Conservation (phyloP, 129 eudicot genomes). For the Flaveria linearis region DNA sequence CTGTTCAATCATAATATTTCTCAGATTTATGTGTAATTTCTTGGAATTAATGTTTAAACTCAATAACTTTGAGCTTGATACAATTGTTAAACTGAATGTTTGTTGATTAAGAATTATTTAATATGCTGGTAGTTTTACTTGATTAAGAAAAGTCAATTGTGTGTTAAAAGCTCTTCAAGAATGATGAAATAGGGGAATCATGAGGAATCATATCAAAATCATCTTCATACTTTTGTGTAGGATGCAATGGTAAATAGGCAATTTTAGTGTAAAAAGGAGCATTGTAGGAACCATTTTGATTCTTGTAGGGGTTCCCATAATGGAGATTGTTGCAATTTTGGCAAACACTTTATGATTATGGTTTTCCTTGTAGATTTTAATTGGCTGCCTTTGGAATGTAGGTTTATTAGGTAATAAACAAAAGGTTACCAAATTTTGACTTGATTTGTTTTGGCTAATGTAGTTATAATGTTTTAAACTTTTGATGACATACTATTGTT, state of each 20-base stretch:
- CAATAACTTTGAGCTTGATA: background rate
- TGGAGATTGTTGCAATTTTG: background rate
- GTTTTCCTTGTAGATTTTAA: background rate
- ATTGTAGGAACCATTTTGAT: no score
- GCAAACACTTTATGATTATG: background rate
- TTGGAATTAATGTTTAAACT: background rate
- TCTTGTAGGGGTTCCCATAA: no score
- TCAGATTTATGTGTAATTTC: background rate
- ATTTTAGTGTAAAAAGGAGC: no score
- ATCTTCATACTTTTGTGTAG: no score
- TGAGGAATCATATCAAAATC: no score
- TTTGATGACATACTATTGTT: slow-evolving; percentile 22
- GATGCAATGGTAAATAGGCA: no score
- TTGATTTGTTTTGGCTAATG: background rate
- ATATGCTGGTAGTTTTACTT: background rate
- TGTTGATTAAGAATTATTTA: background rate
- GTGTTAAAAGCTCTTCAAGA: no score
- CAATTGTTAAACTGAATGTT: background rate
- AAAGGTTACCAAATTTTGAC: background rate
- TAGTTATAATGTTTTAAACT: background rate
- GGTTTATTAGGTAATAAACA: background rate
- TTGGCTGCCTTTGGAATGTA: background rate
- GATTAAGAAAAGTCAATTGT: background rate
- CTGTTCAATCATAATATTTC: background rate
- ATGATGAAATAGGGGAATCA: no score